phyloP scores from a whole-genome alignment of 2,329 filamentous ascomycete genomes.

The Sclerotinia subarctica region DNA sequence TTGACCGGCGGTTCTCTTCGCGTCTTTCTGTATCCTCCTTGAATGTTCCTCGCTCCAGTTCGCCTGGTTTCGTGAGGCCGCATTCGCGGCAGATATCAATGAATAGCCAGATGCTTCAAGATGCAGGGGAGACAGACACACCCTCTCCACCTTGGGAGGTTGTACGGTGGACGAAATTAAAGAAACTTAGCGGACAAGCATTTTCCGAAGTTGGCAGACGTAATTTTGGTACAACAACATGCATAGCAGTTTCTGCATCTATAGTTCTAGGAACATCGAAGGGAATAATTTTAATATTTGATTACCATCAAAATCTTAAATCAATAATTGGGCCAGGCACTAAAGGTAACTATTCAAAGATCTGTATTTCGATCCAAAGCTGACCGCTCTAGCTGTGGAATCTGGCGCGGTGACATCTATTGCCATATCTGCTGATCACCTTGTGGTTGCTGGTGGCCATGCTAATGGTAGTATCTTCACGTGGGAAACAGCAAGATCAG shows the following conservation, averaged over 20 bases:
- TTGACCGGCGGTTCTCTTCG: constrained; percentile 91
- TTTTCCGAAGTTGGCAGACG: constrained; percentile 91
- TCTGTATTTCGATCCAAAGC: neutral
- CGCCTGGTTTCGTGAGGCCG: constrained; percentile 64
- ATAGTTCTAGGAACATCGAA: constrained; percentile 93
- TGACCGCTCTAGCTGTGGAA: constrained; percentile 68
- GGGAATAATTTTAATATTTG: constrained; percentile 91
- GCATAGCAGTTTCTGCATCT: constrained; percentile 79
- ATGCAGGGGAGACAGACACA: constrained; percentile 64
- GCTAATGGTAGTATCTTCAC: constrained; percentile 90
- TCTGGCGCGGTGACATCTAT: constrained; percentile 83
- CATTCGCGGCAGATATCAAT: constrained; percentile 81
- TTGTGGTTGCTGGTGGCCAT: constrained; percentile 87
- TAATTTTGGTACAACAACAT: constrained; percentile 89
- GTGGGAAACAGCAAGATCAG: constrained; percentile 84
- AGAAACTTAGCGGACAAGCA: constrained; percentile 81
- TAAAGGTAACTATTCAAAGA: constrained; percentile 58
- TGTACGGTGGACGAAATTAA: constrained; percentile 90
- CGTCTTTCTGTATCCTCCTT: constrained; percentile 62
- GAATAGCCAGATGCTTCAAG: constrained; percentile 64
- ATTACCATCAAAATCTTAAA: constrained; percentile 94
- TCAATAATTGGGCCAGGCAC: constrained; percentile 91
- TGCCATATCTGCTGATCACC: constrained; percentile 89
- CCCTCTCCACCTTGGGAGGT: constrained; percentile 91
- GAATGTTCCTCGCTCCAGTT: constrained; percentile 64